A percentile compares a stretch with the other conserved stretches of the same genome.
Evolutionary conservation across 331 rosid genomes (phyloP).

Genomic region (Quercus lobata): DNA sequence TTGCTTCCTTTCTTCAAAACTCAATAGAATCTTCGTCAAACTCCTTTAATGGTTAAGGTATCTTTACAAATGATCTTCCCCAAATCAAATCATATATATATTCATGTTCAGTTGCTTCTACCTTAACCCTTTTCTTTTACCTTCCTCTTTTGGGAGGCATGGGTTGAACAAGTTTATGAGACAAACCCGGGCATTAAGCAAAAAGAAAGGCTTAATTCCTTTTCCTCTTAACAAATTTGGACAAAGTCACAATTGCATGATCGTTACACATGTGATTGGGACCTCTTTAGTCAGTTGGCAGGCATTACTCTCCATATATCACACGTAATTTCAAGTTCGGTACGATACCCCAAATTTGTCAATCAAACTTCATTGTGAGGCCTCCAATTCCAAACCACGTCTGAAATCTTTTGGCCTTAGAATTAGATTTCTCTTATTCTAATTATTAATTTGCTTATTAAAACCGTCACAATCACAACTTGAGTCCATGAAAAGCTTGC

Average conservation of each 20-base stretch:
- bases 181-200: constrained; percentile 17
- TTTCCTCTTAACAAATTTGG: constrained; percentile 43
- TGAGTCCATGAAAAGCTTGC: not conserved
- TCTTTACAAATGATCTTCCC: constrained; percentile 31
- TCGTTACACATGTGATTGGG: constrained; percentile 52
- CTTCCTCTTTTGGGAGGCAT: constrained; percentile 5
- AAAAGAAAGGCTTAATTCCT: constrained; percentile 38
- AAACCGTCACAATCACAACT: not conserved
- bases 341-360: constrained; percentile 22
- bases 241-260: constrained; percentile 60
- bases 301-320: constrained; percentile 38
- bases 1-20: constrained; percentile 10
- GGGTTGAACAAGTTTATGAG: constrained; percentile 19
- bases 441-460: not conserved
- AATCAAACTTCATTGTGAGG: not conserved
- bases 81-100: constrained; percentile 2
- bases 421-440: not conserved
- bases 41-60: constrained; percentile 9
- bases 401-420: not conserved
- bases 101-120: constrained; percentile 9
- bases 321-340: constrained; percentile 41
- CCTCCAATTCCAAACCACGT: constrained; percentile 1
- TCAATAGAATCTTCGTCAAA: not conserved
- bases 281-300: constrained; percentile 50
- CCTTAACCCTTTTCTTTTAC: constrained; percentile 24